phyloP scores from a whole-genome alignment of 176 grass and related monocot species.

The Areca catechu region DNA sequence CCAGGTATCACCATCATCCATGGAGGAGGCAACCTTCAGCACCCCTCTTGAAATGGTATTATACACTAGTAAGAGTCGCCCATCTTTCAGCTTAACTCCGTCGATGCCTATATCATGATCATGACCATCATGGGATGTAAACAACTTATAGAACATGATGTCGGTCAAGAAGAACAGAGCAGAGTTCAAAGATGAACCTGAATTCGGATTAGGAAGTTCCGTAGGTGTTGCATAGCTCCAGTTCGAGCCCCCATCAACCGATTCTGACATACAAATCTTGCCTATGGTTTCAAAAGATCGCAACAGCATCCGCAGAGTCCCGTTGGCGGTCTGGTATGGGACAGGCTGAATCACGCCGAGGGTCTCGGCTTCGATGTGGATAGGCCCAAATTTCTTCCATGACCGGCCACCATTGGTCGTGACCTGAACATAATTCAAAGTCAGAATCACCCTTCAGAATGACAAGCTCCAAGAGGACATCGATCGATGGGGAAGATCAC shows the following conservation, averaged over 20 bases:
- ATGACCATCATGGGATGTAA: neutral
- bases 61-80: constrained; percentile 38
- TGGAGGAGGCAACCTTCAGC: constrained; percentile 38
- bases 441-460: too few relatives aligned
- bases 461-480: too few relatives aligned
- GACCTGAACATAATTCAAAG: constrained; percentile 31
- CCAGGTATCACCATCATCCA: constrained; percentile 50
- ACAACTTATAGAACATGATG: neutral
- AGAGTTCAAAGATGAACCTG: constrained; percentile 29
- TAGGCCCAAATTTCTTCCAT: constrained; percentile 84
- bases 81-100: constrained; percentile 48
- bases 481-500: constrained; percentile 20
- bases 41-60: constrained; percentile 40
- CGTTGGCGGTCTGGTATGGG: constrained; percentile 54
- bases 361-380: constrained; percentile 61
- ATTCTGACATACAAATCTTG: constrained; percentile 56
- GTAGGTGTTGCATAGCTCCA: constrained; percentile 60
- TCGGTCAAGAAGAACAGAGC: too few relatives aligned
- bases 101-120: constrained; percentile 31
- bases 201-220: constrained; percentile 82
- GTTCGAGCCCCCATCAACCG: constrained; percentile 46
- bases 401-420: constrained; percentile 53
- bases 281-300: constrained; percentile 67
- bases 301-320: constrained; percentile 59
- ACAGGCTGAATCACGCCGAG: constrained; percentile 95